phyloP scores from a whole-genome alignment of 805 yeast genomes.

The Metschnikowia reukaufii region DNA sequence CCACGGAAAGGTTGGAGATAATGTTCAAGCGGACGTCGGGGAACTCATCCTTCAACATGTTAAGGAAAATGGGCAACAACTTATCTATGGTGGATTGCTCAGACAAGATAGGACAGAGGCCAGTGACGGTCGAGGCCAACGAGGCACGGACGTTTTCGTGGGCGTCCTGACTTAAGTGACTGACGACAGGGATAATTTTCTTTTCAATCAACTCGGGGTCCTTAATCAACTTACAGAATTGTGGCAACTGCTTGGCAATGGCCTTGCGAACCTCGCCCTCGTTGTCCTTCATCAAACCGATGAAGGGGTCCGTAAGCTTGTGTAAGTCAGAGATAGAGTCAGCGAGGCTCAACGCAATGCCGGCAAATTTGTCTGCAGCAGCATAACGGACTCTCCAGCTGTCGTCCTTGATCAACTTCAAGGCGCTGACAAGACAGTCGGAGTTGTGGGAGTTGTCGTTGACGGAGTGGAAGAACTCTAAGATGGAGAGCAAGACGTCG shows the following conservation, averaged over 20 bases:
- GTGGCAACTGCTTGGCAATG: slow-evolving; percentile 86
- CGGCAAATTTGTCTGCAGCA: slow-evolving; percentile 92
- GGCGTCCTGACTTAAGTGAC: slow-evolving; percentile 81
- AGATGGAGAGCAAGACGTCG: slow-evolving; percentile 81
- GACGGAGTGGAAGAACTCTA: slow-evolving; percentile 62
- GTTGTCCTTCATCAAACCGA: slow-evolving; percentile 78
- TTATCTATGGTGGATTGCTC: slow-evolving; percentile 80
- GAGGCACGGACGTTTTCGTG: slow-evolving; percentile 94
- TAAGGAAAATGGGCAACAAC: slow-evolving; percentile 82
- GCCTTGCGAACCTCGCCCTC: slow-evolving; percentile 97
- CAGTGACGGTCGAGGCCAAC: slow-evolving; percentile 83
- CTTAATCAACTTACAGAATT: slow-evolving; percentile 55
- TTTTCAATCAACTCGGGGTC: slow-evolving; percentile 51
- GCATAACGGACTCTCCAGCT: slow-evolving; percentile 98
- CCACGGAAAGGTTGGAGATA: slow-evolving; percentile 86
- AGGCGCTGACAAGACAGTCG: slow-evolving; percentile 63
- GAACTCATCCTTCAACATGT: slow-evolving; percentile 94
- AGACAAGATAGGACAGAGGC: slow-evolving; percentile 80
- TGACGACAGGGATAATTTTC: slow-evolving; percentile 80
- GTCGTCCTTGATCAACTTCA: slow-evolving; percentile 77
- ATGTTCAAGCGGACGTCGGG: slow-evolving; percentile 95
- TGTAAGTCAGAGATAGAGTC: slow-evolving; percentile 54
- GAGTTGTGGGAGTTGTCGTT: slow-evolving; percentile 59
- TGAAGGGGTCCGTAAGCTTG: slow-evolving; percentile 68
- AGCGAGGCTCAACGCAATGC: slow-evolving; percentile 64